phyloP scores from a whole-genome alignment of 441 rosid genomes.

The Arabidopsis lyrata region DNA sequence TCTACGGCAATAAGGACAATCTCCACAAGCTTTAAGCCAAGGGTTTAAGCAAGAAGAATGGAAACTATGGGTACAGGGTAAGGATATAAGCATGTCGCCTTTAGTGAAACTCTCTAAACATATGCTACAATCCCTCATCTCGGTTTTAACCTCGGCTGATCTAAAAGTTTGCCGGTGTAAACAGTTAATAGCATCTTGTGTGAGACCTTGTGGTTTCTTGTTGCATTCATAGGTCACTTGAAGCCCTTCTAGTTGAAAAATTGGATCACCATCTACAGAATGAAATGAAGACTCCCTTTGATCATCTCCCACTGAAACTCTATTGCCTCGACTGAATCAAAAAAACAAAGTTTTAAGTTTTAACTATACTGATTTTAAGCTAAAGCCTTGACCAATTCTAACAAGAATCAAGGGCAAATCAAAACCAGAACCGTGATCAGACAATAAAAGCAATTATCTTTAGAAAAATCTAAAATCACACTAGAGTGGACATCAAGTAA shows the following conservation, averaged over 20 bases:
- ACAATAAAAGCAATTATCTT: background rate
- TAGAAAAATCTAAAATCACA: background rate
- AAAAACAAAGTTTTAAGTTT: background rate
- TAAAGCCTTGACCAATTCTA: background rate
- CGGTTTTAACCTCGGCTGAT: slow-evolving; percentile 39
- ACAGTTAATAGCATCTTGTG: slow-evolving; percentile 56
- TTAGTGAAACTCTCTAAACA: slow-evolving; percentile 81
- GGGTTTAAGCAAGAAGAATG: slow-evolving; percentile 83
- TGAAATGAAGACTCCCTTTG: slow-evolving; percentile 46
- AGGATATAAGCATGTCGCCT: slow-evolving; percentile 62
- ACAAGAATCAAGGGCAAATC: background rate
- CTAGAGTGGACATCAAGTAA: background rate
- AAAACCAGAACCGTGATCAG: slow-evolving; percentile 1
- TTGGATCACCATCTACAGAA: slow-evolving; percentile 21
- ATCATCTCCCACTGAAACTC: slow-evolving; percentile 43
- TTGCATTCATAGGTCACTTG: slow-evolving; percentile 40
- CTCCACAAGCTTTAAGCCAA: slow-evolving; percentile 87
- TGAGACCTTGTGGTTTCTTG: slow-evolving; percentile 84
- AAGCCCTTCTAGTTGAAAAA: slow-evolving; percentile 48
- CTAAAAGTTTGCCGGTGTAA: slow-evolving; percentile 57
- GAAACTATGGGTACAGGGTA: slow-evolving; percentile 76
- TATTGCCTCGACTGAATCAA: slow-evolving; percentile 57
- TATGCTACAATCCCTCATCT: slow-evolving; percentile 71
- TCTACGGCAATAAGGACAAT: slow-evolving; percentile 91
- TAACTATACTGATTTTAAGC: no score